A percentile compares a stretch with the other conserved stretches of the same genome.
These are phyloP conservation scores for Meredithiella fracta DNA, from an alignment of 2,329 filamentous ascomycete genomes.

Conservation along the genomic window DNA sequence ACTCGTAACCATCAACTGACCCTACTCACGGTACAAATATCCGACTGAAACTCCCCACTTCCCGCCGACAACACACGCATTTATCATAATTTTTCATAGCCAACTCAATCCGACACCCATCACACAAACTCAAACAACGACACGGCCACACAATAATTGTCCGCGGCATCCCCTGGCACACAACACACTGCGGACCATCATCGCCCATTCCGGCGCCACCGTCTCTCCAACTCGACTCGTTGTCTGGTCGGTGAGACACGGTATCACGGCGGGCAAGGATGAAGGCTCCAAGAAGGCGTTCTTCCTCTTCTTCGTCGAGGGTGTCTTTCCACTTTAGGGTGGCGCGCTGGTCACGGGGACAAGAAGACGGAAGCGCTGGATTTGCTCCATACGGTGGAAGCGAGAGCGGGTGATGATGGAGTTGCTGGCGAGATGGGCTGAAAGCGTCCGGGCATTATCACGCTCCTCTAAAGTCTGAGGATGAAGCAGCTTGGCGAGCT, in stretches of 20 bases:
- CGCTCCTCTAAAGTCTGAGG: conserved; percentile 62
- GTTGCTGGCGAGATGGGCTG: conserved; percentile 58
- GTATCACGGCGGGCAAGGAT: conserved; percentile 34
- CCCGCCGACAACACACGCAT: conserved; percentile 82
- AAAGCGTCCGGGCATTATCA: conserved; percentile 64
- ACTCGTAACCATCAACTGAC: conserved; percentile 6
- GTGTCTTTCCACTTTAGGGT: background rate
- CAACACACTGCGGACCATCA: conserved; percentile 71
- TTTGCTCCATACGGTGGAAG: conserved; percentile 51
- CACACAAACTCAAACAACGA: conserved; percentile 81
- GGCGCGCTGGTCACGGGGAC: conserved; percentile 16
- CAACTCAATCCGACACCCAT: conserved; percentile 83
- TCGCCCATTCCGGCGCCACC: conserved; percentile 40
- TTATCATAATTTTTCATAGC: conserved; percentile 96
- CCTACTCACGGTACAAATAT: conserved; percentile 60
- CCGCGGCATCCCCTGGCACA: conserved; percentile 73
- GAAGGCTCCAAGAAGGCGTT: conserved; percentile 43
- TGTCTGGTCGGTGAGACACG: conserved; percentile 3
- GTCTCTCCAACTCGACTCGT: conserved; percentile 17
- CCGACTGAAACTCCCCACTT: conserved; percentile 76
- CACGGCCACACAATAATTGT: conserved; percentile 95
- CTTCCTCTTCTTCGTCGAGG: conserved; percentile 35
- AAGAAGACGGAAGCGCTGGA: conserved; percentile 50
- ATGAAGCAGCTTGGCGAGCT: conserved; percentile 66
- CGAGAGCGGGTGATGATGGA: conserved; percentile 66